These are phyloP conservation scores for Xylaria scruposa DNA, from an alignment of 495 filamentous ascomycete genomes.

Conservation along the genomic window DNA sequence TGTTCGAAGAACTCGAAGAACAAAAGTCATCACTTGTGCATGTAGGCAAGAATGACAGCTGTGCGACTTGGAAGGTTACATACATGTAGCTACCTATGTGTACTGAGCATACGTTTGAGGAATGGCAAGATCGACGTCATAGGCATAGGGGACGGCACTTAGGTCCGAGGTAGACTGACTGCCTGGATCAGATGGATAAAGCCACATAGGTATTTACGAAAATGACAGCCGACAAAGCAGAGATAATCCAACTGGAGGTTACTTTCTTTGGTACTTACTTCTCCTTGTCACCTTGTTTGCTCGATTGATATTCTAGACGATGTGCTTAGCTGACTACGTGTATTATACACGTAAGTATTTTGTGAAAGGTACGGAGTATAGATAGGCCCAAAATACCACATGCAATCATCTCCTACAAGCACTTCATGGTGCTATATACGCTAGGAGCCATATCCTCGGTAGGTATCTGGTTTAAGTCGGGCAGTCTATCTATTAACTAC, in stretches of 20 bases:
- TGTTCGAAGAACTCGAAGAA: neutral
- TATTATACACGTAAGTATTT: neutral
- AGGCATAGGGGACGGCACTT: neutral
- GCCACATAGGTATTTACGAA: neutral
- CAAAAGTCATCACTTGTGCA: neutral
- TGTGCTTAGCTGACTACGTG: too few species aligned
- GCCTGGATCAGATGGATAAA: neutral
- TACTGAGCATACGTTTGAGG: neutral
- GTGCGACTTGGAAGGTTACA: neutral
- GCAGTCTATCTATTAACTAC: too few species aligned
- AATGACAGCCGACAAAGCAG: neutral
- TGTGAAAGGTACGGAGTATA: too few species aligned
- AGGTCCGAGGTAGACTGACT: neutral
- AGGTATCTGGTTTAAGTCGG: too few species aligned
- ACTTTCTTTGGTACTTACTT: too few species aligned
- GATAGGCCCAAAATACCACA: neutral
- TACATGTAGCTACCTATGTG: neutral
- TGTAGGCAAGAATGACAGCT: neutral
- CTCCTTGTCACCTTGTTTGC: neutral
- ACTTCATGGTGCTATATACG: neutral
- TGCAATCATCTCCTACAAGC: neutral
- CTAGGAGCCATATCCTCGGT: too few species aligned
- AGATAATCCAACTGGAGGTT: too few species aligned
- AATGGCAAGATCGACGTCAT: constrained; percentile 14
- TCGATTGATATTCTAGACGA: neutral